Percentiles rank a stretch among this genome's conserved stretches.
phyloP scores from a whole-genome alignment of 1,284 basidiomycete genomes.

The Rugosomyces carneus region DNA sequence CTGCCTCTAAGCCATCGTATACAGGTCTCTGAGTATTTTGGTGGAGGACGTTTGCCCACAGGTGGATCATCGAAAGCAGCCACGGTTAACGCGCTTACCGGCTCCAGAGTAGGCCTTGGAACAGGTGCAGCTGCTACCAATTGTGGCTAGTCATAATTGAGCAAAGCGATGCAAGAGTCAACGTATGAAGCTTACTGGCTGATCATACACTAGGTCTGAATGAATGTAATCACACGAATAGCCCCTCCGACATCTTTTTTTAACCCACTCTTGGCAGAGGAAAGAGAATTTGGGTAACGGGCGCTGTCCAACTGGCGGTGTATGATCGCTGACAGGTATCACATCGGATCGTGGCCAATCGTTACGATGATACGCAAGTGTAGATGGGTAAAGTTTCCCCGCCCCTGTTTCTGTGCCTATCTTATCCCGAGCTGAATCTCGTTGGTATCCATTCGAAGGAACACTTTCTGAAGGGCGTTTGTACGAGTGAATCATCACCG shows the following conservation, averaged over 20 bases:
- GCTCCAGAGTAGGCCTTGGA: background rate
- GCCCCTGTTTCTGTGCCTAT: background rate
- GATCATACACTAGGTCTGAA: conserved; percentile 21
- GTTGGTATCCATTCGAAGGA: background rate
- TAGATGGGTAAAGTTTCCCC: conserved; percentile 8
- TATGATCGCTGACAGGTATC: background rate
- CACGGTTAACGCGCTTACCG: background rate
- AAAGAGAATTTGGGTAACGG: conserved; percentile 8
- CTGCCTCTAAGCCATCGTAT: conserved; percentile 12
- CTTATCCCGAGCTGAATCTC: background rate
- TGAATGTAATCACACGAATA: conserved; percentile 27
- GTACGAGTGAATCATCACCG: background rate
- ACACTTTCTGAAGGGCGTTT: background rate
- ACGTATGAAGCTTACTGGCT: conserved; percentile 3
- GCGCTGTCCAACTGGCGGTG: background rate
- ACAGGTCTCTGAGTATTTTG: conserved; percentile 7
- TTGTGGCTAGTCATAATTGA: background rate
- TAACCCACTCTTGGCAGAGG: conserved; percentile 22
- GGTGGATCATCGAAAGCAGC: conserved; percentile 11
- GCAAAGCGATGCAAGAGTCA: background rate
- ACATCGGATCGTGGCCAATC: conserved; percentile 12
- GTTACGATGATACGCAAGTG: conserved; percentile 11
- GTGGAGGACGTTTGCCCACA: conserved; percentile 12
- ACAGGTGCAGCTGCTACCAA: background rate
- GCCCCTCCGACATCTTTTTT: conserved; percentile 18